Evolutionary conservation across 2,329 filamentous ascomycete species (phyloP), one percentile per base, ranked within the genome.

Genomic region (Beauveria brongniartii): DNA sequence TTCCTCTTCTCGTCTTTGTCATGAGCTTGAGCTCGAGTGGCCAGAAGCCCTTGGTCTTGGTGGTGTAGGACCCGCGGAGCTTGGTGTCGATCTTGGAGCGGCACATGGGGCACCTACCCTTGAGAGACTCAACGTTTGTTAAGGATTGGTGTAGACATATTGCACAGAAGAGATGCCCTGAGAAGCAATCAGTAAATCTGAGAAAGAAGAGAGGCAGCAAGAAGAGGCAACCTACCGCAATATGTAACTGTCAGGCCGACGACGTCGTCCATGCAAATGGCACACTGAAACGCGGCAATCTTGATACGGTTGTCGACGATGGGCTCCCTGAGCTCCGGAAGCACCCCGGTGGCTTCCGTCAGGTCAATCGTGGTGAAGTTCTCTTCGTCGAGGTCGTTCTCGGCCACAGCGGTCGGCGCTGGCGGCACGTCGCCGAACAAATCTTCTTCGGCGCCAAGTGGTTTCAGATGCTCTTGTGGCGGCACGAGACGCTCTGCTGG

Each of bases 231-330:
- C 83, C 65, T 82, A 88, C 85, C 85, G 71, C 85, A 88, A 70
- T 87, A 82, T 3, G 85, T 88, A 51, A 87, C 80, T 1, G 83
- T 86, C 63, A 88, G 67, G 30, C 77, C 75, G 1, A 78, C 80
- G 28, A 77, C 80, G 63, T 83, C 77, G 63, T 88, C 85, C 82
- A 88, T 85, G 71, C 85, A 88, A 62, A 88, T 88, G 48, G 85
- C 83, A 64, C 85, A 88, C 70, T 87, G 82, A 53, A 87, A 85
- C 4, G 76, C 74, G 50, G 78, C 75, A 18, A 88, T 70, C 69
- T 82, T 84, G 67, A 77, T 70, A 55, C 72, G 77, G 12, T 79
- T 81, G 55, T 82, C 80, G 55, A 76, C 74, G 59, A 78, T 74
- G 12, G 76, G 76, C 63, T 75, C 74, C 62, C 73, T 71, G n/a